These are phyloP conservation scores for Cynanchum wilfordii DNA, from an alignment of 257 asterid genomes.

Conservation along the genomic window DNA sequence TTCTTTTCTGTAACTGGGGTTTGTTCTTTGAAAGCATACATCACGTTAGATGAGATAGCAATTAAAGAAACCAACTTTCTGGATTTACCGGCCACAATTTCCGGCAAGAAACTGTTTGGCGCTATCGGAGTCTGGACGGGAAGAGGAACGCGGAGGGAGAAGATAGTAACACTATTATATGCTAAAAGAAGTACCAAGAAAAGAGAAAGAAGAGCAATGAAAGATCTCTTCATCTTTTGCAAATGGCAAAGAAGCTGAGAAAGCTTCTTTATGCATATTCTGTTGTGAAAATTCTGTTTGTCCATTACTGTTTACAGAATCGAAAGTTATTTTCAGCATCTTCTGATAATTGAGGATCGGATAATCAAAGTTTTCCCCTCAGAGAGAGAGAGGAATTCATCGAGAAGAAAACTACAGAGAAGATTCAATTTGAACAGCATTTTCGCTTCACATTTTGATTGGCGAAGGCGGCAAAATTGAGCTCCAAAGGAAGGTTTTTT, in stretches of 20 bases:
- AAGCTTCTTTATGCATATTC: neutral
- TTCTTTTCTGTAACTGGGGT: constrained; percentile 26
- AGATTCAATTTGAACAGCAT: constrained; percentile 18
- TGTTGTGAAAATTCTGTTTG: constrained; percentile 8
- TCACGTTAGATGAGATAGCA: constrained; percentile 24
- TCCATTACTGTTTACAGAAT: constrained; percentile 29
- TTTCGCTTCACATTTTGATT: constrained; percentile 5
- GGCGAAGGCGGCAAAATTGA: constrained; percentile 27
- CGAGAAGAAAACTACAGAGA: neutral
- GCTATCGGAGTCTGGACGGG: constrained; percentile 34
- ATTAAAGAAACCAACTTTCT: constrained; percentile 41
- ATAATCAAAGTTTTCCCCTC: neutral
- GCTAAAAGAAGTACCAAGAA: constrained; percentile 50
- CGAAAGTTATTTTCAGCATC: constrained; percentile 9
- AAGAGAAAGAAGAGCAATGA: constrained; percentile 42
- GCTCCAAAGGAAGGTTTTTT: constrained; percentile 20
- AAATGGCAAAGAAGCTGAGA: constrained; percentile 30
- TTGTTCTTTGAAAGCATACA: constrained; percentile 33
- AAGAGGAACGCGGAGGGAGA: constrained; percentile 47
- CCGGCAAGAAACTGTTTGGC: constrained; percentile 35
- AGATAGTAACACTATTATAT: constrained; percentile 48
- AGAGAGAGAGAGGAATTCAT: neutral
- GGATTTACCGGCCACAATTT: constrained; percentile 46
- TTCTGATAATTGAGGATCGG: constrained; percentile 7
- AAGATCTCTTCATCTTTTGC: constrained; percentile 41